Percentiles rank a stretch among this genome's conserved stretches.
phyloP scores from a whole-genome alignment of 2,329 filamentous ascomycete genomes.

The Pyricularia pennisetigena region DNA sequence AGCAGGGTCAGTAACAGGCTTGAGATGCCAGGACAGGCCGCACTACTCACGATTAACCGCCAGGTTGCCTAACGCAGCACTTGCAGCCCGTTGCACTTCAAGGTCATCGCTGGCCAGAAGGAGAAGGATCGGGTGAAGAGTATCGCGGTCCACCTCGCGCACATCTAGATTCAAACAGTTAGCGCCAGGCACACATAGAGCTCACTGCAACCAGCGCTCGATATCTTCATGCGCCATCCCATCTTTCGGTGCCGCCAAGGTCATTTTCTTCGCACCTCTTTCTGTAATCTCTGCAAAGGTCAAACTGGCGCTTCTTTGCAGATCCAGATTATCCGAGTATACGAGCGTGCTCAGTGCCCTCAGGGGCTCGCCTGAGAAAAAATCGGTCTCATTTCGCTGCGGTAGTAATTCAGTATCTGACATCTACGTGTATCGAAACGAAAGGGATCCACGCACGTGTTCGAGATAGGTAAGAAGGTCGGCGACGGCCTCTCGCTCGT shows the following conservation, averaged over 20 bases:
- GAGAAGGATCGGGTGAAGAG: constrained; percentile 90
- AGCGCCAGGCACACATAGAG: not conserved
- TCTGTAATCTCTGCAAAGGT: constrained; percentile 99
- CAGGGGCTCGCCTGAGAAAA: constrained; percentile 93
- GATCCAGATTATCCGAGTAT: constrained; percentile 96
- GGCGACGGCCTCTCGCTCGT: constrained; percentile 92
- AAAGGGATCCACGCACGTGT: constrained; percentile 54
- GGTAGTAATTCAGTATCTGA: constrained; percentile 18
- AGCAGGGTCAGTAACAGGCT: constrained; percentile 27
- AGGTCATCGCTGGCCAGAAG: constrained; percentile 92
- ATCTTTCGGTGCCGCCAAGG: not conserved
- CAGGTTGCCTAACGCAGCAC: constrained; percentile 88
- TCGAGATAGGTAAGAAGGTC: constrained; percentile 93
- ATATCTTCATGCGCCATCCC: constrained; percentile 3
- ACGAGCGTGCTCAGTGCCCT: constrained; percentile 91
- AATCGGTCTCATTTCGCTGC: constrained; percentile 92
- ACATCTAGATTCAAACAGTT: constrained; percentile 58
- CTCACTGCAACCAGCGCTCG: not conserved
- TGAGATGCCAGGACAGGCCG: not conserved
- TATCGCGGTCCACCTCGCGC: constrained; percentile 87
- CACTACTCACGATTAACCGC: constrained; percentile 79
- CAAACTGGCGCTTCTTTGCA: constrained; percentile 92
- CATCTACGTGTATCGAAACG: not conserved
- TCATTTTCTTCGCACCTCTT: constrained; percentile 55
- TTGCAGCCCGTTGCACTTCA: constrained; percentile 93